Conservation (phyloP, 1,284 basidiomycete genomes). For the Ustilago loliicola region DNA sequence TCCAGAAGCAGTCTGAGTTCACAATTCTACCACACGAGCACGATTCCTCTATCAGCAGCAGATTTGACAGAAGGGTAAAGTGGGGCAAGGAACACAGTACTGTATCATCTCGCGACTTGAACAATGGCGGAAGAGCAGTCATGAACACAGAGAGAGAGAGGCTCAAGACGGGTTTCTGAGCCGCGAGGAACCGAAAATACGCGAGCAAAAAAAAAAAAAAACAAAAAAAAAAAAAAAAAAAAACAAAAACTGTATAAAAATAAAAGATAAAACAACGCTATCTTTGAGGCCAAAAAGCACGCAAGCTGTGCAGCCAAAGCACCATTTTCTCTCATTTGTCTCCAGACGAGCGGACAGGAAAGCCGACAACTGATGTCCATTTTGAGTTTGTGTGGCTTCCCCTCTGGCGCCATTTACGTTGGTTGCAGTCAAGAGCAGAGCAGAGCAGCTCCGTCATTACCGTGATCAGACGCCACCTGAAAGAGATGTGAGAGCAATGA, state of each 20-base stretch:
- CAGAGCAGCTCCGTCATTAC: not conserved
- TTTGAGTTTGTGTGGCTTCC: conserved; percentile 9
- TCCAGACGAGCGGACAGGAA: not conserved
- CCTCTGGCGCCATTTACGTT: not conserved
- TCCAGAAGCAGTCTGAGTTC: not conserved
- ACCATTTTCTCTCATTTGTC: not conserved
- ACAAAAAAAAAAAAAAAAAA: not conserved
- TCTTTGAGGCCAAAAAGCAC: conserved; percentile 1
- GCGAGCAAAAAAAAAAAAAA: not conserved
- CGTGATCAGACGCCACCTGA: not conserved
- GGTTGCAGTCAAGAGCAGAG: too few species aligned
- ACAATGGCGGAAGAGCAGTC: not conserved
- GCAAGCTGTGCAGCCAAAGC: conserved; percentile 14
- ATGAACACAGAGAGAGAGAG: not conserved
- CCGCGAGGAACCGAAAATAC: not conserved
- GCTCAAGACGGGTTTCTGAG: not conserved
- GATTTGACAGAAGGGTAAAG: not conserved
- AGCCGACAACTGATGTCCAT: not conserved
- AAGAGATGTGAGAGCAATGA: not conserved
- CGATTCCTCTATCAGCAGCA: not conserved
- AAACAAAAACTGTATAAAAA: too few species aligned
- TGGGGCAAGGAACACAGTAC: not conserved
- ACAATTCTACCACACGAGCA: not conserved
- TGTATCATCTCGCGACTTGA: not conserved
- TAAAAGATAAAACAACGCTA: not conserved